Evolutionary conservation across 306 rosid species (phyloP), one percentile per base, ranked within the genome.

Genomic region (Quercus ilex): DNA sequence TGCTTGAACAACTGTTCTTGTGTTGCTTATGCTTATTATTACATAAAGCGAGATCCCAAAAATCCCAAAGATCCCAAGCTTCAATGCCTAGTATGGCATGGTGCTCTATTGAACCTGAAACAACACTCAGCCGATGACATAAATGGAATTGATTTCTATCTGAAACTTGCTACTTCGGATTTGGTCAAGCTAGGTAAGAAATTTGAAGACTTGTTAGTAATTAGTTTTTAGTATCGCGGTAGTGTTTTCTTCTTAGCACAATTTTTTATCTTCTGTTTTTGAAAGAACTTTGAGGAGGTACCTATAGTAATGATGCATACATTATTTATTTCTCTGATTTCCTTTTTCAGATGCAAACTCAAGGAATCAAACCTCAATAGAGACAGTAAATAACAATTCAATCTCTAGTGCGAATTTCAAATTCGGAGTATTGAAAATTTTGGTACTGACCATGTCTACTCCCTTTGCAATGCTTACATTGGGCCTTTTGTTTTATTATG

Each of bases 1-100:
- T 83, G 87, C 57, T 65, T 52, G 2, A 12, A 5, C 5, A 41
- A 21, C 11, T 83, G 87, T 19, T n/a, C 49, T 38, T 73, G 83
- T 55, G 21, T 5, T 0, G 83, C 59, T 65, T 84, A 77, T 30
- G 74, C 78, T 41, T 84, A 74, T 51, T 9, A 74, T 18, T 3
- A 8, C 3, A 38, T 0, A 38, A 1, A 0, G 1, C 0, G 31
- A 33, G 18, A 0, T 0, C 52, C 3, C 51, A 43, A 43, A 6
- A 2, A 43, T 43, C 10, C 0, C 51, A 43, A 43, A 8, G 52
- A 46, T 46, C 3, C 13, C 53, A 49, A 49, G 53, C 1, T 49
- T 49, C 20, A 19, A 1, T 84, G 85, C 43, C 1, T 28, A 0
- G 9, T 69, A 4, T 84, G 78, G 82, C 0, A 2, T 69, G 72